These are phyloP conservation scores for Camelina sativa DNA, from an alignment of 345 rosid genomes.

Conservation along the genomic window DNA sequence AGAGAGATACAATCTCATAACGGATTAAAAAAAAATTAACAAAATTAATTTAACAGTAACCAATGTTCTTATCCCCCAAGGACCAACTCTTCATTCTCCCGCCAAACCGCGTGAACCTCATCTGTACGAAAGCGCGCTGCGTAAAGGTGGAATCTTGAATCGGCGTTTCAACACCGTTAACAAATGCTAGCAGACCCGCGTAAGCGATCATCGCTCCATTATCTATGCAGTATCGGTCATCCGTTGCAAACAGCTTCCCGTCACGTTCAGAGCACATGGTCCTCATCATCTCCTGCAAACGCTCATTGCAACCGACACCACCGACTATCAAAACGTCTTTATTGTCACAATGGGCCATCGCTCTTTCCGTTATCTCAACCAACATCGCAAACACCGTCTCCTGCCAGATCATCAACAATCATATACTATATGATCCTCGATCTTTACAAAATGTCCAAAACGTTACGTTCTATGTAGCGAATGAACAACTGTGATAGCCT, in stretches of 20 bases:
- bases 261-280: conserved; percentile 88
- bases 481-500: conserved; percentile 16
- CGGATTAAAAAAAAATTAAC: too few species aligned
- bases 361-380: conserved; percentile 93
- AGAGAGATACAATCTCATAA: too few species aligned
- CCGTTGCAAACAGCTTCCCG: conserved; percentile 81
- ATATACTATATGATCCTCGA: not conserved
- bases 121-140: conserved; percentile 89
- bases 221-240: conserved; percentile 89
- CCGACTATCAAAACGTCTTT: conserved; percentile 93
- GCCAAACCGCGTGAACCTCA: conserved; percentile 91
- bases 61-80: conserved; percentile 12
- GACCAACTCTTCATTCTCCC: conserved; percentile 58
- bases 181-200: conserved; percentile 83
- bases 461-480: not conserved
- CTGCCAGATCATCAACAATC: conserved; percentile 43
- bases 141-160: conserved; percentile 88
- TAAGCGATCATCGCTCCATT: conserved; percentile 99
- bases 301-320: conserved; percentile 97
- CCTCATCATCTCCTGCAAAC: conserved; percentile 96
- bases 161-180: conserved; percentile 67
- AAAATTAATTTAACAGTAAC: too few species aligned
- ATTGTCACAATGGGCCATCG: conserved; percentile 97
- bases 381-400: conserved; percentile 94
- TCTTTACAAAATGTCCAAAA: not conserved